Conservation (phyloP, 2,329 filamentous ascomycete species). For the Scorias spongiosa region DNA sequence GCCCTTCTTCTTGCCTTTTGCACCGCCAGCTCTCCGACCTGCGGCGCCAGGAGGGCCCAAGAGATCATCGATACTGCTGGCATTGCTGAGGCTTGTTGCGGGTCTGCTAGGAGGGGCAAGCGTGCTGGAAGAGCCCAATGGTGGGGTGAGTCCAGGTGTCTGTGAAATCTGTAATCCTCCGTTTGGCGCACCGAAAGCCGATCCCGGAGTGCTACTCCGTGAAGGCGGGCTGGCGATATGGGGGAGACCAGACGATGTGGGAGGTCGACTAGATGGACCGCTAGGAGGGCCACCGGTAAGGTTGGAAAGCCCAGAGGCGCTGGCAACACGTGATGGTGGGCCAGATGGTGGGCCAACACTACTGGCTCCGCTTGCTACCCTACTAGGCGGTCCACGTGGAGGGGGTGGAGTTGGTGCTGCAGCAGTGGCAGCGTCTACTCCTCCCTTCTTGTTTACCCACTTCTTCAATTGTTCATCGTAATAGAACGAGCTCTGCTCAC, state of each 20-base stretch:
- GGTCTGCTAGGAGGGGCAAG: conserved; percentile 50
- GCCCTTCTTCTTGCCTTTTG: conserved; percentile 60
- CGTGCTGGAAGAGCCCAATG: conserved; percentile 7
- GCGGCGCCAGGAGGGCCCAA: conserved; percentile 40
- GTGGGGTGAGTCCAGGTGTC: conserved; percentile 8
- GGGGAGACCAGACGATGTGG: conserved; percentile 4
- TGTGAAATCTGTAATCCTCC: conserved; percentile 18
- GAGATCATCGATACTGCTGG: conserved; percentile 89
- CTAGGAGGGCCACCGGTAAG: conserved; percentile 8
- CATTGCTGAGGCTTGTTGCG: conserved; percentile 69
- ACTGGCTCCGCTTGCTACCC: conserved; percentile 36
- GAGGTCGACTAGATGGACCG: conserved; percentile 3
- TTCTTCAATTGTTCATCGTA: conserved; percentile 94
- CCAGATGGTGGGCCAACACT: conserved; percentile 37
- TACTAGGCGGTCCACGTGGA: conserved; percentile 43
- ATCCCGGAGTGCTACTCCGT: conserved; percentile 13
- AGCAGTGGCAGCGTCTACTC: conserved; percentile 43
- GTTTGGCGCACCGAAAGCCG: conserved; percentile 4
- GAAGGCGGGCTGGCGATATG: conserved; percentile 15
- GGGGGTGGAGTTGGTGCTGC: conserved; percentile 48
- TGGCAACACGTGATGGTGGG: conserved; percentile 4
- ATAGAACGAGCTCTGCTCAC: conserved; percentile 82
- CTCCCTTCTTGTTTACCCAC: conserved; percentile 93
- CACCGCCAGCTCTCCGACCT: conserved; percentile 45
- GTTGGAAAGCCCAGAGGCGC: conserved; percentile 6